Conservation (phyloP, 371 early-diverging fungal species). For the Rhizopus delemar region DNA sequence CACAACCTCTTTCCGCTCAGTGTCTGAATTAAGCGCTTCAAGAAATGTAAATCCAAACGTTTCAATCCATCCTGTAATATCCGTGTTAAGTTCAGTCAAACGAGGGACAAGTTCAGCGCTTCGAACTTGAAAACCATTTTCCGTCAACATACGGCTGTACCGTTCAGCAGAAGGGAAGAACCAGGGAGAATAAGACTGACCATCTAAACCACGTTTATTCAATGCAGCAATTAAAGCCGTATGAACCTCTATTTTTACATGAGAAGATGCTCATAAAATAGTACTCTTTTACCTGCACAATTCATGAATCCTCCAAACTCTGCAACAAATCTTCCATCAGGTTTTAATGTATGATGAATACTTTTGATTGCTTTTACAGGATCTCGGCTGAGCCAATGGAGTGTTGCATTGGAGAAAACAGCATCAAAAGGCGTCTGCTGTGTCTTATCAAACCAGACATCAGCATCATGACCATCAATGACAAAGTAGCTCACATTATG, state of each 20-base stretch:
- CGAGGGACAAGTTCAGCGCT: slow-evolving; percentile 55
- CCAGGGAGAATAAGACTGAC: slow-evolving; percentile 62
- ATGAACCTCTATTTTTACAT: slow-evolving; percentile 44
- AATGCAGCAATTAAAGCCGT: slow-evolving; percentile 58
- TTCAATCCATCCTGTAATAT: slow-evolving; percentile 67
- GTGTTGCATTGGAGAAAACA: slow-evolving; percentile 66
- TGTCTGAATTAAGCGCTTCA: slow-evolving; percentile 33
- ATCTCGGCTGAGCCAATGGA: slow-evolving; percentile 75
- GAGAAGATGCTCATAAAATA: neutral
- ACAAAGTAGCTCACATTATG: slow-evolving; percentile 38
- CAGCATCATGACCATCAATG: slow-evolving; percentile 58
- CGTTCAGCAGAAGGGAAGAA: slow-evolving; percentile 62
- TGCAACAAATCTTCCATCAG: slow-evolving; percentile 62
- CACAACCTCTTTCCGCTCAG: slow-evolving; percentile 41
- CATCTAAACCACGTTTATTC: slow-evolving; percentile 57
- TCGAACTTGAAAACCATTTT: slow-evolving; percentile 58
- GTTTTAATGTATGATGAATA: slow-evolving; percentile 56
- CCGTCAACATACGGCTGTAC: slow-evolving; percentile 56
- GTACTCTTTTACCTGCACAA: slow-evolving; percentile 27
- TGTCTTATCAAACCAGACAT: slow-evolving; percentile 43
- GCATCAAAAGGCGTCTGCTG: slow-evolving; percentile 50
- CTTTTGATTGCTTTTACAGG: slow-evolving; percentile 62
- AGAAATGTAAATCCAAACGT: slow-evolving; percentile 67
- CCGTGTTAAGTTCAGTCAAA: slow-evolving; percentile 55
- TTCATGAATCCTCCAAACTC: slow-evolving; percentile 68